Evolutionary conservation across 2,329 filamentous ascomycete species (phyloP).

Genomic region (Scleromitrula shiraiana): DNA sequence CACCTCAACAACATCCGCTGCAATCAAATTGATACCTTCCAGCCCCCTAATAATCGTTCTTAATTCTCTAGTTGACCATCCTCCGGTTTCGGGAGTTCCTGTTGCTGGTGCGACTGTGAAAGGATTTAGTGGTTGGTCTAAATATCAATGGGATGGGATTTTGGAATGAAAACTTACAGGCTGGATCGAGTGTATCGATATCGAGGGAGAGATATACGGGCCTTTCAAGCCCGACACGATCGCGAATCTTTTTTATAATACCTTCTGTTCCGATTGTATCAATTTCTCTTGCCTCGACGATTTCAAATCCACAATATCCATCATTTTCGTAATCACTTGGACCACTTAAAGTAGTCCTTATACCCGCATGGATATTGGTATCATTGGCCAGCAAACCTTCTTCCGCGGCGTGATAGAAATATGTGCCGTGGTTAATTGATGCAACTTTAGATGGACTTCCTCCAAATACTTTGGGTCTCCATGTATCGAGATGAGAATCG

Average conservation of each 20-base stretch:
- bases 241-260: slow-evolving; percentile 70
- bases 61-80: slow-evolving; percentile 67
- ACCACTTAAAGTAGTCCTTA: slow-evolving; percentile 72
- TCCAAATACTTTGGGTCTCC: slow-evolving; percentile 81
- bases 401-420: slow-evolving; percentile 75
- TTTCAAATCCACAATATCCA: slow-evolving; percentile 76
- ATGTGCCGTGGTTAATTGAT: slow-evolving; percentile 78
- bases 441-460: slow-evolving; percentile 70
- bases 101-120: slow-evolving; percentile 58
- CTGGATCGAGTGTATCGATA: slow-evolving; percentile 82
- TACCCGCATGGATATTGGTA: slow-evolving; percentile 80
- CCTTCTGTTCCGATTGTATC: slow-evolving; percentile 62
- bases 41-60: slow-evolving; percentile 63
- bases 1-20: slow-evolving; percentile 66
- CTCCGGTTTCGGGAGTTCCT: slow-evolving; percentile 68
- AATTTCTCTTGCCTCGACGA: slow-evolving; percentile 67
- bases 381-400: slow-evolving; percentile 75
- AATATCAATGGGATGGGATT: neutral
- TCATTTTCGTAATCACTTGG: slow-evolving; percentile 79
- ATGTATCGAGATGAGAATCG: slow-evolving; percentile 60
- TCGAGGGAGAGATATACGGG: slow-evolving; percentile 80
- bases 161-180: slow-evolving; percentile 42
- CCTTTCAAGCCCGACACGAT: slow-evolving; percentile 63
- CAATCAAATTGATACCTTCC: slow-evolving; percentile 61
- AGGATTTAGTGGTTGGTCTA: slow-evolving; percentile 10